phyloP scores from a whole-genome alignment of 2,329 filamentous ascomycete species.

The Myotisia sp. region DNA sequence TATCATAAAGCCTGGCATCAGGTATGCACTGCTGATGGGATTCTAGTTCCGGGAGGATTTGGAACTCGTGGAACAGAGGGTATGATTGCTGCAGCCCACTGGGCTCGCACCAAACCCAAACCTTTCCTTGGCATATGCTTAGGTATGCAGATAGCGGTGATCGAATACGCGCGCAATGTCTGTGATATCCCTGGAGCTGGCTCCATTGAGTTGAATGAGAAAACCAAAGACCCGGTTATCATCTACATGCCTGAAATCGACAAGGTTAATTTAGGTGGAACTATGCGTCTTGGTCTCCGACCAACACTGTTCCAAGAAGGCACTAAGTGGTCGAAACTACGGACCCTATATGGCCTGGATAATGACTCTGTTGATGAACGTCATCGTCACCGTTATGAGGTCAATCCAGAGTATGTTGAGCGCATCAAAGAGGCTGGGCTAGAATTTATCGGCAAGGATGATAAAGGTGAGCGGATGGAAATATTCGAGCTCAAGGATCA shows the following conservation, averaged over 20 bases:
- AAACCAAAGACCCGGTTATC: conserved; percentile 54
- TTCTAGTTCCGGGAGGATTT: conserved; percentile 52
- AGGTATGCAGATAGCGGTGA: conserved; percentile 83
- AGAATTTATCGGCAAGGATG: conserved; percentile 65
- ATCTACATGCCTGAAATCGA: conserved; percentile 88
- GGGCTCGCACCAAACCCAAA: conserved; percentile 65
- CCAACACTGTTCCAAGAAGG: conserved; percentile 60
- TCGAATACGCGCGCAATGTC: conserved; percentile 70
- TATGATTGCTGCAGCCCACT: conserved; percentile 78
- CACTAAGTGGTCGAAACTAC: conserved; percentile 65
- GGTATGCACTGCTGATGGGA: conserved; percentile 50
- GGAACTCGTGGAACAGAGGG: conserved; percentile 71
- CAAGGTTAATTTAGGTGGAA: conserved; percentile 63
- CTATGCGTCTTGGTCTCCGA: conserved; percentile 70
- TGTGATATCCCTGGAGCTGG: conserved; percentile 47
- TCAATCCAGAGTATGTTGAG: conserved; percentile 66
- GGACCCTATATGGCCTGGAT: conserved; percentile 53
- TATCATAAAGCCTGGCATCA: conserved; percentile 79
- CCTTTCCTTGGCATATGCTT: conserved; percentile 85
- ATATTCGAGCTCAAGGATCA: conserved; percentile 70
- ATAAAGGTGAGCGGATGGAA: conserved; percentile 66
- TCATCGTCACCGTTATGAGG: conserved; percentile 81
- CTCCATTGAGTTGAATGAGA: conserved; percentile 41
- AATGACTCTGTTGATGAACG: conserved; percentile 49
- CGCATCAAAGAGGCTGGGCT: conserved; percentile 55